Percentiles rank a stretch among this genome's conserved stretches.
Conservation (phyloP, 2,329 filamentous ascomycete species). For the Septoria linicola region DNA sequence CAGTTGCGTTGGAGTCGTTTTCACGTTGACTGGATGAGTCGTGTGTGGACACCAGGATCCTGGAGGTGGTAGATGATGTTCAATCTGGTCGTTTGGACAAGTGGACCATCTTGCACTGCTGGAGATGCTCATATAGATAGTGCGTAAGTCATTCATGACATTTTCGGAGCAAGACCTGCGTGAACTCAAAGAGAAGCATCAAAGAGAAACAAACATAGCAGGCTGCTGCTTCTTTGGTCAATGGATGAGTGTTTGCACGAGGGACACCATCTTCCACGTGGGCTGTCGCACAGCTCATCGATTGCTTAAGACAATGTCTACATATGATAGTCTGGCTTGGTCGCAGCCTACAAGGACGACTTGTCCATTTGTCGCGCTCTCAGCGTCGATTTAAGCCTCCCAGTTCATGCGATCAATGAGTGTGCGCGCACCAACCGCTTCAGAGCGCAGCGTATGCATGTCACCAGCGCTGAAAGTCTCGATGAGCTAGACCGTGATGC, state of each 20-base stretch:
- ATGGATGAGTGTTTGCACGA: conserved; percentile 3
- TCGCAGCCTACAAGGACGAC: neutral
- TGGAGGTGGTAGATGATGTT: neutral
- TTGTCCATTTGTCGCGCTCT: too few relatives aligned
- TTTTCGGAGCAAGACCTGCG: neutral
- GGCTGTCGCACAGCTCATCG: conserved; percentile 1
- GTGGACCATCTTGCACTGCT: neutral
- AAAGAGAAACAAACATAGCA: neutral
- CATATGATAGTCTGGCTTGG: neutral
- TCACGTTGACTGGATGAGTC: neutral
- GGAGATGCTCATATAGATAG: neutral
- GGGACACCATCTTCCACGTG: neutral
- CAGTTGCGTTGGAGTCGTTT: neutral
- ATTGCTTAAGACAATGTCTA: neutral
- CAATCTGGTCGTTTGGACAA: neutral
- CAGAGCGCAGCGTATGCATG: too few relatives aligned
- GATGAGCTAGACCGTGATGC: neutral
- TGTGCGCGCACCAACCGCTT: too few relatives aligned
- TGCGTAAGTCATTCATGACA: too few relatives aligned
- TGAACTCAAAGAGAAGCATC: neutral
- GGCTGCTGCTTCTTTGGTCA: neutral
- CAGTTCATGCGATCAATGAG: too few relatives aligned
- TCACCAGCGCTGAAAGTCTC: too few relatives aligned
- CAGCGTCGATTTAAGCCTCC: too few relatives aligned
- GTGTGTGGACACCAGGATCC: too few relatives aligned